Base-by-base conservation (phyloP, 306 rosid species). In the Ormosia emarginata region DNA sequence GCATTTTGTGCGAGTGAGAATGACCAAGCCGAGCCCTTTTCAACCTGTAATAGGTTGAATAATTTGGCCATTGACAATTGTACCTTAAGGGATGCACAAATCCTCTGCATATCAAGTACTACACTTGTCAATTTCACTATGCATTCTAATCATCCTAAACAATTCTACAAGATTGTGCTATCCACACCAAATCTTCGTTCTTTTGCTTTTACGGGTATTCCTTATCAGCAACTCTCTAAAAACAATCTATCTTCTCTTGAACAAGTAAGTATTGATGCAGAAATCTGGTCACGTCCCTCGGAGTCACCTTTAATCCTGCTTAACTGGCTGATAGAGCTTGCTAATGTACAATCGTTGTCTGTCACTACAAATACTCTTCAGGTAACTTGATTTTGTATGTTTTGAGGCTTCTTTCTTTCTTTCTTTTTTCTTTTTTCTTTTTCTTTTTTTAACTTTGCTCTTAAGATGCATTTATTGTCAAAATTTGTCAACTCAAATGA, bases 331-430 rank as follows among this genome's bases (percentile, higher is more conserved):
- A 6, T 14, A 39, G 61, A 40, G 68, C 33, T 77, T 61, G 34
- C 17, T 40, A 50, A 66, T 77, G 18, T 52, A 14, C 43, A 70
- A 62, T 62, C 80, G 0, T 47, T 70, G 71, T 77, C 53, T 0
- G 73, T 77, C 14, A n/a, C 79, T 6, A 6, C 74, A 11, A 41
- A 41, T 59, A 77, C 78, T 70, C 82, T 83, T 13, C 82, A 69
- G 82, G 79, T 58, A 82, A 4, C 34, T 53, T 66, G 8, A 13
- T 13, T 18, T 50, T 4, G 8, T 24, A 32, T 70, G 34, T 59
- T 61, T 71, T 34, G 6, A 24, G 39, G 68, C 47, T 39, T 72
- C 63, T 0, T 66, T 50, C 50, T 58, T 32, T n/a, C 62, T n/a
- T n/a, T n/a, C n/a, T n/a, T n/a, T n/a, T n/a, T n/a, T n/a, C n/a